Percentiles rank a stretch among this genome's conserved stretches.
Conservation (phyloP, 2,329 filamentous ascomycete species). For the Hawksworthiomyces lignivorus region DNA sequence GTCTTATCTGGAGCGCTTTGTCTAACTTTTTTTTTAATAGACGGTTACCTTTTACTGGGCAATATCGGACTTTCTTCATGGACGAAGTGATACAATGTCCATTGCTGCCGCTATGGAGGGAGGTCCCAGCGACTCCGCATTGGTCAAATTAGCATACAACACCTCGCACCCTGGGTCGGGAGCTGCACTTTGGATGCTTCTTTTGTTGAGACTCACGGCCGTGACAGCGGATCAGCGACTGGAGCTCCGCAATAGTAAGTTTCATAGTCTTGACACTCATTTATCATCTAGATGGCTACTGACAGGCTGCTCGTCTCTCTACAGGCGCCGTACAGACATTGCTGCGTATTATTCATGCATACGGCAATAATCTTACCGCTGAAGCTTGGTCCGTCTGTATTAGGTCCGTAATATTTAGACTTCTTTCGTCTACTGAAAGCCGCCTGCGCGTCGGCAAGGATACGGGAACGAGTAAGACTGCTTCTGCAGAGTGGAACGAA, state of each 20-base stretch:
- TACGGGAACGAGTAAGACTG: constrained; percentile 30
- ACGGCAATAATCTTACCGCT: constrained; percentile 69
- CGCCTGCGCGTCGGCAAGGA: constrained; percentile 37
- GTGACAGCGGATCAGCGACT: constrained; percentile 64
- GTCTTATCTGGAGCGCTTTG: too few species aligned
- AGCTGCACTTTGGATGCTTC: constrained; percentile 69
- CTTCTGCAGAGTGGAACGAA: constrained; percentile 58
- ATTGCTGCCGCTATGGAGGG: constrained; percentile 51
- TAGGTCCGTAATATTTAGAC: constrained; percentile 69
- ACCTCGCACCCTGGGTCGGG: constrained; percentile 53
- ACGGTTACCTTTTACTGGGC: constrained; percentile 96
- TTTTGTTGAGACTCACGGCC: constrained; percentile 62
- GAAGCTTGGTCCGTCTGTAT: constrained; percentile 80
- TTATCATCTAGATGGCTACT: too few species aligned
- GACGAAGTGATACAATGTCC: constrained; percentile 48
- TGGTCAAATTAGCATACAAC: constrained; percentile 51
- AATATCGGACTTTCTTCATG: constrained; percentile 76
- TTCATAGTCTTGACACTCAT: too few species aligned
- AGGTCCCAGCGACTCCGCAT: constrained; percentile 46
- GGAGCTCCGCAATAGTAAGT: constrained; percentile 67
- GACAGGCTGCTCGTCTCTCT: too few species aligned
- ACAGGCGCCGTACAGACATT: constrained; percentile 77
- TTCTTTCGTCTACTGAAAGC: constrained; percentile 62
- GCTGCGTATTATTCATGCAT: constrained; percentile 84
- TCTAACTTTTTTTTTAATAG: constrained; percentile 28